Evolutionary conservation across 2,329 filamentous ascomycete species (phyloP).

Genomic region (Neophaeococcomyces mojaviensis): DNA sequence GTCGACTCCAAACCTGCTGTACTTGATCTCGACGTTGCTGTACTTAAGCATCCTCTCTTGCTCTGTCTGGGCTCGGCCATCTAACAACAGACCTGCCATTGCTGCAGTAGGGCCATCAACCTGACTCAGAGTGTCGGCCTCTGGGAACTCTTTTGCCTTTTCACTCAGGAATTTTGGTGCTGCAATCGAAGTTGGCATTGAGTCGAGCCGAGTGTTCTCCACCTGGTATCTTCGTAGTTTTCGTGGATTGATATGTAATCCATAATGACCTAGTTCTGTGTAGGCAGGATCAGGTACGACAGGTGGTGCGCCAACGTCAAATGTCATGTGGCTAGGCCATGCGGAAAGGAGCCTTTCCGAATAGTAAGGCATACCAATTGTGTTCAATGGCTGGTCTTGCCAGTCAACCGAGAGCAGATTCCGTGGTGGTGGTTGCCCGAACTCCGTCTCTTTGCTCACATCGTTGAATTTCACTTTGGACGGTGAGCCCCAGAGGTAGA

Average conservation of each 20-base stretch:
- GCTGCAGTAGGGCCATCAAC: constrained; percentile 54
- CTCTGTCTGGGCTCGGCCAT: constrained; percentile 55
- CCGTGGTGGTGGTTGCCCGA: constrained; percentile 61
- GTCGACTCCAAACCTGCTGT: constrained; percentile 97
- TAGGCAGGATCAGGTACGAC: constrained; percentile 65
- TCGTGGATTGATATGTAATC: constrained; percentile 58
- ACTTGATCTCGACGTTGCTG: constrained; percentile 93
- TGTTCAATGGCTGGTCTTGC: constrained; percentile 71
- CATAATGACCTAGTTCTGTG: constrained; percentile 68
- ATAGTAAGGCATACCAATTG: constrained; percentile 88
- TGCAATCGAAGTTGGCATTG: constrained; percentile 53
- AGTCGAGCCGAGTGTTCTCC: constrained; percentile 65
- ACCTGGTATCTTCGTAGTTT: constrained; percentile 72
- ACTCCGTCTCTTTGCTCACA: constrained; percentile 67
- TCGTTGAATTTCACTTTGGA: constrained; percentile 82
- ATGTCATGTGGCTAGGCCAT: constrained; percentile 78
- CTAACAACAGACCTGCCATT: constrained; percentile 61
- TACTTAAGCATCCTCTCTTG: constrained; percentile 84
- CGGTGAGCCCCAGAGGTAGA: constrained; percentile 84
- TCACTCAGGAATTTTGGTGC: constrained; percentile 93
- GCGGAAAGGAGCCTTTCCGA: constrained; percentile 78
- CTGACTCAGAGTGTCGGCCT: constrained; percentile 31
- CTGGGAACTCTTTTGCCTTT: constrained; percentile 62
- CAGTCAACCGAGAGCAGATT: constrained; percentile 57
- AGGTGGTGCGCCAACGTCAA: constrained; percentile 78